Base-by-base conservation (phyloP, 257 asterid genomes). In the Solanum raphanifolium region DNA sequence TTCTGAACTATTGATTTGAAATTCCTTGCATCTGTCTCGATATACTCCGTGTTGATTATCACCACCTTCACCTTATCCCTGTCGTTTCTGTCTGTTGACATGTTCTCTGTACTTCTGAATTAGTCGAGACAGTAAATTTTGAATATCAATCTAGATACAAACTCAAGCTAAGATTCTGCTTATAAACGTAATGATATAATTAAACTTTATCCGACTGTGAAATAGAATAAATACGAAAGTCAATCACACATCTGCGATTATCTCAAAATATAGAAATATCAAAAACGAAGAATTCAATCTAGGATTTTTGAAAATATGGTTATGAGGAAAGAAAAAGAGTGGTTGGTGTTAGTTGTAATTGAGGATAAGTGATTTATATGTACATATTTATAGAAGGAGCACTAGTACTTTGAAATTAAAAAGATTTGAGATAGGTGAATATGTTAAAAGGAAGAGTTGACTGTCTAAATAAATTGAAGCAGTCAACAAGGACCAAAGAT, bases 1-100 rank as follows among this genome's bases (percentile, higher is more conserved):
- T 60, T 87, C 73, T 92, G 94, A 66, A 92, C 94, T 23, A 92
- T 92, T 25, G 94, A 91, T 76, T 92, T 91, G 88, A 92, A 92
- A 85, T 93, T 92, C 69, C 35, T 36, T 39, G 93, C 89, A 84
- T 91, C 94, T 0, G 94, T 92, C 74, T 92, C 91, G 10, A 92
- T 90, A 46, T 91, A 92, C 32, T 91, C 91, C 1, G 93, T 91
- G 88, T 90, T 90, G 83, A 92, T 92, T 74, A 92, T 91, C 82
- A 91, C 91, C 29, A 92, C 91, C 88, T 90, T 92, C 65, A 92
- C 91, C 0, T 90, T 87, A 11, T 52, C 25, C 71, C 60, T 58
- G 10, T 10, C 0, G 4, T 21, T 85, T 85, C 7, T 62, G 6
- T 29, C 3, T 1, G 21, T 39, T 25, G 81, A 85, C 87, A 85